A percentile compares a stretch with the other conserved stretches of the same genome.
Evolutionary conservation across 345 rosid genomes (phyloP).

Genomic region (Melastoma malabathricum): DNA sequence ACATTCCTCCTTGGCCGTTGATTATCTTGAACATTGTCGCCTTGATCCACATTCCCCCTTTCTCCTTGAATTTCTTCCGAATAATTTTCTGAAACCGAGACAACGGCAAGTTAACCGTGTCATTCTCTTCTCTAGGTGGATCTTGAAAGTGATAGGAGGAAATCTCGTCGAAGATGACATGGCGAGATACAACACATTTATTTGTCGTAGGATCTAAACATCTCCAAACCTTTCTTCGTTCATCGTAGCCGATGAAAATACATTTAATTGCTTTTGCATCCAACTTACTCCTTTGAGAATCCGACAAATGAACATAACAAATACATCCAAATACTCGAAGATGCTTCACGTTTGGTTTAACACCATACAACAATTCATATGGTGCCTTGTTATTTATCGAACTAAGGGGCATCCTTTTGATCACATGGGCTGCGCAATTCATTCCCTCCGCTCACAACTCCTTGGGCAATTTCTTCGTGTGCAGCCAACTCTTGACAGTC

Average conservation of each 20-base stretch:
- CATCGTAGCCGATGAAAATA: constrained; percentile 5
- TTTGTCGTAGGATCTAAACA: constrained; percentile 15
- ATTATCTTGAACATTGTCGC: too few species aligned
- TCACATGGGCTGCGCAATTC: constrained; percentile 4
- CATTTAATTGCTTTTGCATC: constrained; percentile 4
- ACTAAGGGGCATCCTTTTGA: constrained; percentile 1
- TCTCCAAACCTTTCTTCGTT: constrained; percentile 6
- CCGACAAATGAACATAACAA: neutral
- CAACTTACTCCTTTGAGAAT: constrained; percentile 5
- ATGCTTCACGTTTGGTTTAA: constrained; percentile 6
- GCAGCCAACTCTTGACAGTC: constrained; percentile 2
- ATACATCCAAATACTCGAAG: constrained; percentile 4
- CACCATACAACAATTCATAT: neutral
- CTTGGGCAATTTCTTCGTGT: neutral
- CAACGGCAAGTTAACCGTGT: too few species aligned
- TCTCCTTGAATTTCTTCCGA: neutral
- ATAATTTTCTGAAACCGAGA: too few species aligned
- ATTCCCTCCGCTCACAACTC: constrained; percentile 5
- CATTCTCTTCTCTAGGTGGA: too few species aligned
- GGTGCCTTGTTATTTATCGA: too few species aligned
- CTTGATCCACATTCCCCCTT: neutral
- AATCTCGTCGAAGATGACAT: constrained; percentile 16
- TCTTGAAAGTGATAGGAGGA: constrained; percentile 1
- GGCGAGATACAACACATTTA: neutral
- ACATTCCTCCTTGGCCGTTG: neutral